Conservation (phyloP, 2,329 filamentous ascomycete genomes). For the Coniochaeta sp. region DNA sequence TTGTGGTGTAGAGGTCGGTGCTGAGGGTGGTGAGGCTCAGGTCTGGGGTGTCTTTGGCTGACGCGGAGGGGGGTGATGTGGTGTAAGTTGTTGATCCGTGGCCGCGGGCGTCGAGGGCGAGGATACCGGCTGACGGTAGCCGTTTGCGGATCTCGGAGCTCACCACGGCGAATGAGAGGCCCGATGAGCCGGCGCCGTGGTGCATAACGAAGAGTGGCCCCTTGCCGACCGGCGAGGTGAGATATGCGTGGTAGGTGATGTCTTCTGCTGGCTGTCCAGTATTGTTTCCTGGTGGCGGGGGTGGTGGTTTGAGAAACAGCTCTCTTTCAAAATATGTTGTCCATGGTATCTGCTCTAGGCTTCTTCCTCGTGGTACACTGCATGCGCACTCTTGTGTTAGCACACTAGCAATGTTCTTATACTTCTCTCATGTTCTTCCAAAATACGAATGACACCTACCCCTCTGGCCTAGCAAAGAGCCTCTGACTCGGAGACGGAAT, state of each 20-base stretch:
- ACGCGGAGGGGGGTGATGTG: conserved; percentile 30
- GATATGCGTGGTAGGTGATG: conserved; percentile 74
- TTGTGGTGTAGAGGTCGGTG: conserved; percentile 61
- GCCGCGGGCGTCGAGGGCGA: conserved; percentile 78
- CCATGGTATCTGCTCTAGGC: conserved; percentile 68
- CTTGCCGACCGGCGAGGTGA: conserved; percentile 68
- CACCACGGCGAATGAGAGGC: conserved; percentile 81
- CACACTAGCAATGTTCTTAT: not conserved
- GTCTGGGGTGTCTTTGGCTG: conserved; percentile 35
- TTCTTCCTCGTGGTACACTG: conserved; percentile 43
- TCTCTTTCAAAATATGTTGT: conserved; percentile 87
- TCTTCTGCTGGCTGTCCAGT: conserved; percentile 21
- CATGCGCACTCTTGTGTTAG: conserved; percentile 12
- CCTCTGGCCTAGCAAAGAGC: conserved; percentile 63
- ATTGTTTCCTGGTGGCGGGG: conserved; percentile 17
- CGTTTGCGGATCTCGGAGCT: conserved; percentile 68
- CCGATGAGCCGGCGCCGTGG: conserved; percentile 90
- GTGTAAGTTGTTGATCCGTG: conserved; percentile 77
- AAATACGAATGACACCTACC: conserved; percentile 39
- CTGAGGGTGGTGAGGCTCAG: conserved; percentile 67
- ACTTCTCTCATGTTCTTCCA: not conserved
- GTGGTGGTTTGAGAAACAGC: conserved; percentile 56
- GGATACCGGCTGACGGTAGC: conserved; percentile 71
- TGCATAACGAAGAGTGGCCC: conserved; percentile 88
- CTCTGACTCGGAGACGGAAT: conserved; percentile 69